Percentiles rank a stretch among this genome's conserved stretches.
Conservation (phyloP, 1,139 yeast genomes). For the Magnusiomyces ingens region DNA sequence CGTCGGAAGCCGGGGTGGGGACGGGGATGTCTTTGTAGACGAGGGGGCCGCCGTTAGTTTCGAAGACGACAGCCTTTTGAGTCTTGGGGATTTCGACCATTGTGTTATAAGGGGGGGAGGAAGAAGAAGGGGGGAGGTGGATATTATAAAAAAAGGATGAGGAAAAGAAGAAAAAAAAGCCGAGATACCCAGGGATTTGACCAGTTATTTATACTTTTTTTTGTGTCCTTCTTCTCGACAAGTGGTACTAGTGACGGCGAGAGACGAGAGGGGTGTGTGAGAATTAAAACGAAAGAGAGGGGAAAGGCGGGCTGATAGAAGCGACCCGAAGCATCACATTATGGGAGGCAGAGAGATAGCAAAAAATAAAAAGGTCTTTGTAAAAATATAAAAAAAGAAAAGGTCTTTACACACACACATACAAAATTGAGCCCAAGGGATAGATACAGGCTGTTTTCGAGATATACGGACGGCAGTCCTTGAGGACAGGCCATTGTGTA, state of each 20-base stretch:
- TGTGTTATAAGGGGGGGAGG: no score
- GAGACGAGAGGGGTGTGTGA: neutral
- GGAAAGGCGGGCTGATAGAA: neutral
- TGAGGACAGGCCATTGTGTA: no score
- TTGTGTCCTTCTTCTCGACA: neutral
- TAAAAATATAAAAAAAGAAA: neutral
- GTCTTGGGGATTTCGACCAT: slow-evolving; percentile 35
- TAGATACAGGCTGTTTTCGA: no score
- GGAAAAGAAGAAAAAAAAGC: neutral
- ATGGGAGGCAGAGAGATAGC: neutral
- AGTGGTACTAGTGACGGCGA: neutral
- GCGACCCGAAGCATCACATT: neutral
- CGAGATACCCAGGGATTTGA: neutral
- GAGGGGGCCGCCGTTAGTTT: slow-evolving; percentile 48
- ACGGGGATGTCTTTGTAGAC: slow-evolving; percentile 45
- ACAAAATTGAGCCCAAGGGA: no score
- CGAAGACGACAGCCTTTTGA: slow-evolving; percentile 53
- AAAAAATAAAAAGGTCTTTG: neutral
- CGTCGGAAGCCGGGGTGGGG: slow-evolving; percentile 52
- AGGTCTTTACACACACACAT: no score
- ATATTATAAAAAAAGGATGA: slow-evolving; percentile 1
- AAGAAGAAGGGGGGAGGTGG: neutral
- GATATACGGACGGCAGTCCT: no score
- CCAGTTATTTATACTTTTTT: slow-evolving; percentile 9
- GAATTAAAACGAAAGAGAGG: neutral